These are phyloP conservation scores for Xylariales sp. DNA, from an alignment of 2,329 filamentous ascomycete genomes.

Conservation along the genomic window DNA sequence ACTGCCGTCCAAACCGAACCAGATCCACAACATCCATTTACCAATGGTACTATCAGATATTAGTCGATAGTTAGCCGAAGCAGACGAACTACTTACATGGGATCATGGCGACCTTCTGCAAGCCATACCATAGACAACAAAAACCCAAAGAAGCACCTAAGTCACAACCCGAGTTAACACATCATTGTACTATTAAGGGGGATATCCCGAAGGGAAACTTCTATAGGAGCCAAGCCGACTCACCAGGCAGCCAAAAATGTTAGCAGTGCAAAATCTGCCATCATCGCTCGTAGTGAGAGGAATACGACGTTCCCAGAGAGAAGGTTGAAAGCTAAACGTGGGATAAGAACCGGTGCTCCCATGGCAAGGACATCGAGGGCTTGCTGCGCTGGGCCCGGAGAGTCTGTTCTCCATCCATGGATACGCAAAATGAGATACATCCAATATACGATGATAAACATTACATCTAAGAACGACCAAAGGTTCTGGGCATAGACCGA, in stretches of 20 bases:
- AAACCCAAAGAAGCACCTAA: slow-evolving; percentile 80
- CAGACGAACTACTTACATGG: slow-evolving; percentile 59
- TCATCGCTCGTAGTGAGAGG: slow-evolving; percentile 83
- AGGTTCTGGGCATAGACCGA: slow-evolving; percentile 87
- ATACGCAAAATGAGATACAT: slow-evolving; percentile 76
- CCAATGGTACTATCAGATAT: slow-evolving; percentile 69
- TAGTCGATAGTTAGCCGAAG: slow-evolving; percentile 21
- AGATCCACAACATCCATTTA: slow-evolving; percentile 94
- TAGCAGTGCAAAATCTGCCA: slow-evolving; percentile 84
- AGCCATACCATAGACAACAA: slow-evolving; percentile 84
- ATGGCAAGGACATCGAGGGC: slow-evolving; percentile 83
- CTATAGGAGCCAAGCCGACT: slow-evolving; percentile 10
- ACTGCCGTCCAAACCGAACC: slow-evolving; percentile 85
- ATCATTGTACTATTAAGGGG: neutral
- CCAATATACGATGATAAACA: slow-evolving; percentile 78
- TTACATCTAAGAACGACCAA: slow-evolving; percentile 88
- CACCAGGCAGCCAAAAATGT: slow-evolving; percentile 79
- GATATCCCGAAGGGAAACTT: neutral
- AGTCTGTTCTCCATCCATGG: slow-evolving; percentile 67
- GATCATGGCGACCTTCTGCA: slow-evolving; percentile 69
- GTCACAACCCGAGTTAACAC: slow-evolving; percentile 5
- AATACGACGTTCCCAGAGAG: slow-evolving; percentile 88
- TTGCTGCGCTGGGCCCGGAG: slow-evolving; percentile 67
- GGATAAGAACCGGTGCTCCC: slow-evolving; percentile 80
- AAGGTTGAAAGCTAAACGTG: slow-evolving; percentile 83